Evolutionary conservation across 1,139 yeast genomes (phyloP).

Genomic region (Yamadazyma siamensis): DNA sequence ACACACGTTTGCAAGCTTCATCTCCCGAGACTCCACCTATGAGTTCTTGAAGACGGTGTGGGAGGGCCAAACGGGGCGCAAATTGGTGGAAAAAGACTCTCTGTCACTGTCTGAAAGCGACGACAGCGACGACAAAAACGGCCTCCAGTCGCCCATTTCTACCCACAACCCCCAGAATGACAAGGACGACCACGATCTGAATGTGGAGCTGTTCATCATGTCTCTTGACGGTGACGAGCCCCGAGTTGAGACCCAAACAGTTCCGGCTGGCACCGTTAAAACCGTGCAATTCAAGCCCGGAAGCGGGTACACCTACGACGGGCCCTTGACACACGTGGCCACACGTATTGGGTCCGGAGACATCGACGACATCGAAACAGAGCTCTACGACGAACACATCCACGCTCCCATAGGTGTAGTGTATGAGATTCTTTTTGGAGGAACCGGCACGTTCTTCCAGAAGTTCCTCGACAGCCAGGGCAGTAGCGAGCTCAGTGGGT

Average conservation of each 20-base stretch:
- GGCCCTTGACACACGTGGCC: conserved; percentile 37
- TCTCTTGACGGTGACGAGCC: conserved; percentile 29
- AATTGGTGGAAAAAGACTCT: conserved; percentile 15
- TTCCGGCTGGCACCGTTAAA: conserved; percentile 10
- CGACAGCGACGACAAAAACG: conserved; percentile 9
- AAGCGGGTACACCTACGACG: conserved; percentile 29
- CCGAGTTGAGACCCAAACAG: conserved; percentile 4
- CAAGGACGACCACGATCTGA: conserved; percentile 6
- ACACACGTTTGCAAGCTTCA: conserved; percentile 82
- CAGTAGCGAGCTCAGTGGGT: conserved; percentile 45
- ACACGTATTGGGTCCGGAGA: conserved; percentile 19
- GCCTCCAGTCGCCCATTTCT: conserved; percentile 4
- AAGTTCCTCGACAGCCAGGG: conserved; percentile 42
- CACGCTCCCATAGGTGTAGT: conserved; percentile 51
- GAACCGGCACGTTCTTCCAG: conserved; percentile 34
- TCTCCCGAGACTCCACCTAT: conserved; percentile 75
- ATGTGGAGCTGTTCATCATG: conserved; percentile 29
- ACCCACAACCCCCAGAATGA: conserved; percentile 1
- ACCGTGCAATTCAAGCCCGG: conserved; percentile 29
- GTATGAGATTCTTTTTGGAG: conserved; percentile 47
- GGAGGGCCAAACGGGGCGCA: conserved; percentile 32
- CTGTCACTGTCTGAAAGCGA: conserved; percentile 6
- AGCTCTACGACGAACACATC: conserved; percentile 29
- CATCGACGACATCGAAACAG: conserved; percentile 27
- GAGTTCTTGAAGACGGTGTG: conserved; percentile 65